These are phyloP conservation scores for Paramecium sonneborni DNA, from an alignment of 73 alveolate species.

Conservation along the genomic window DNA sequence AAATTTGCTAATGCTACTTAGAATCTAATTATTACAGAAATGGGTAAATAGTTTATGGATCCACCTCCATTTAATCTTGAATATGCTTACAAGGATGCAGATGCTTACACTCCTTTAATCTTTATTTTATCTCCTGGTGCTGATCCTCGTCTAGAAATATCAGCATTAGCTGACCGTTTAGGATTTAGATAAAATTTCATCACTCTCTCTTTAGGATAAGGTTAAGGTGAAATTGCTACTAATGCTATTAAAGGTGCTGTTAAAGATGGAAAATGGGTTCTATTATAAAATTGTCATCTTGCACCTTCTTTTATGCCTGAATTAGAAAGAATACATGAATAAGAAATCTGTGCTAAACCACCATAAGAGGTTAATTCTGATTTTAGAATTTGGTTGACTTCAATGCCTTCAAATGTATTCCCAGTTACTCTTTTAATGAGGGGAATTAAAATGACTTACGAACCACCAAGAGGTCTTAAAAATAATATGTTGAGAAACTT, in stretches of 20 bases:
- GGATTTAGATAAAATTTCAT: conserved; percentile 80
- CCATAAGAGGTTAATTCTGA: conserved; percentile 52
- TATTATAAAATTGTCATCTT: conserved; percentile 97
- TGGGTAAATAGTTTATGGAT: conserved; percentile 88
- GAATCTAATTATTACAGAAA: conserved; percentile 86
- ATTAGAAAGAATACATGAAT: conserved; percentile 84
- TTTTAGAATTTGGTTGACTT: conserved; percentile 98
- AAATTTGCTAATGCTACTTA: conserved; percentile 92
- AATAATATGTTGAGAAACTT: conserved; percentile 93
- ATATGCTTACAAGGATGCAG: conserved; percentile 91
- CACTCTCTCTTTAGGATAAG: conserved; percentile 96
- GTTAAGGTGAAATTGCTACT: conserved; percentile 92
- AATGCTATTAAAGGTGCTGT: conserved; percentile 92
- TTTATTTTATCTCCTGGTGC: conserved; percentile 99
- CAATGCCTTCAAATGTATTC: conserved; percentile 96
- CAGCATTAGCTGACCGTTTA: conserved; percentile 86
- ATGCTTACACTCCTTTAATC: conserved; percentile 89
- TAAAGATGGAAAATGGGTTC: conserved; percentile 96
- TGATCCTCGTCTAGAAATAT: conserved; percentile 96
- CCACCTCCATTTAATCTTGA: conserved; percentile 97
- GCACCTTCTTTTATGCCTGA: conserved; percentile 97
- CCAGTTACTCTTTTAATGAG: conserved; percentile 96
- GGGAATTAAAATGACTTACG: conserved; percentile 96
- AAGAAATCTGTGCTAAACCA: background rate
- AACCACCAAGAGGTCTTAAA: conserved; percentile 99